Conservation (phyloP, 768 basidiomycete genomes). For the Strobilomyces dryophilus region DNA sequence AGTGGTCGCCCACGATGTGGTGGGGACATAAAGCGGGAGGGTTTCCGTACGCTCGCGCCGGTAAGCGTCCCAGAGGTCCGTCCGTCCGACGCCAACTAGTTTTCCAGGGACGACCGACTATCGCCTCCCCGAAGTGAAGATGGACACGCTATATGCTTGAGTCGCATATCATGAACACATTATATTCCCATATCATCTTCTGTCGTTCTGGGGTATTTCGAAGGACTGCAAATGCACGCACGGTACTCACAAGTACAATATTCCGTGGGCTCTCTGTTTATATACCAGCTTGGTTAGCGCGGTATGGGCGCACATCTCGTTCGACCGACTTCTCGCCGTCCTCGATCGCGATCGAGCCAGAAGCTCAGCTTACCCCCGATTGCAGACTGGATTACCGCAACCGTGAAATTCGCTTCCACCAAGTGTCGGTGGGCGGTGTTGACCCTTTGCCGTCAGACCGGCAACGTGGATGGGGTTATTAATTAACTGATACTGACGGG, state of each 20-base stretch:
- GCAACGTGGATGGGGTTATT: background rate
- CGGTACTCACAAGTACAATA: background rate
- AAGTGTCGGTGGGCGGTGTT: background rate
- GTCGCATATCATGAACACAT: background rate
- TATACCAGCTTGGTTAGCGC: background rate
- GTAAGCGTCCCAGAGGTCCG: slow-evolving; percentile 10
- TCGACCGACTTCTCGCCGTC: slow-evolving; percentile 1
- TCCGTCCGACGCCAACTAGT: background rate
- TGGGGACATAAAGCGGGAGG: slow-evolving; percentile 24
- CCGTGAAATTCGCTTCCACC: background rate
- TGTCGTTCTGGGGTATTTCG: background rate
- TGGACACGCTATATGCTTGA: slow-evolving; percentile 20
- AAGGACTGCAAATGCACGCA: background rate
- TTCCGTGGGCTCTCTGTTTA: background rate
- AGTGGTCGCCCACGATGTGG: slow-evolving; percentile 34
- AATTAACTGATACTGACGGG: background rate
- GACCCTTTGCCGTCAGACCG: background rate
- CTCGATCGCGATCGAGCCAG: slow-evolving; percentile 19
- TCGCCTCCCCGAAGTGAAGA: slow-evolving; percentile 18
- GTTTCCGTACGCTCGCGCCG: slow-evolving; percentile 13
- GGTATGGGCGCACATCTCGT: background rate
- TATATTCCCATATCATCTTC: background rate
- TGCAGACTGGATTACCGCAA: background rate
- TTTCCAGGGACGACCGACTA: slow-evolving; percentile 22
- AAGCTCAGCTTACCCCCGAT: slow-evolving; percentile 8